Evolutionary conservation across 306 rosid species (phyloP), one percentile per base, ranked within the genome.

Genomic region (Pyrus communis): DNA sequence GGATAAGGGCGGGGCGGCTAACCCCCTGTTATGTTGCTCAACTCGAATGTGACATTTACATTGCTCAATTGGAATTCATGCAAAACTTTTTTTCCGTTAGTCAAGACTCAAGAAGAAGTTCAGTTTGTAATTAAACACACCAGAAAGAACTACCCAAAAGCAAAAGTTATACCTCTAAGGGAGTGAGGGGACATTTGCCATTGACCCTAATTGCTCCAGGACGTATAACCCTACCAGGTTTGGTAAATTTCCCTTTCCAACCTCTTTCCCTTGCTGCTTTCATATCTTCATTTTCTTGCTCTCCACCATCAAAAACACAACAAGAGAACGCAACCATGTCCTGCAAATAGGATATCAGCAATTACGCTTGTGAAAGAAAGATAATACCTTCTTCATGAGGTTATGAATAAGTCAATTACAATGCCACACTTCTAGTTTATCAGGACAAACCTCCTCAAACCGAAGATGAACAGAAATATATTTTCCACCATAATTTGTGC

Each of bases 271-370:
- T 91, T 51, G 99, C 99, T 38, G 92, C 99, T 70, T 75, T 85
- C 97, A 95, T 95, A 84, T 89, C 91, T 75, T 76, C 91, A 78
- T 9, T 80, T 87, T 95, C 98, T 84, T 87, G 90, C 63, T 78
- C 80, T 52, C 99, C 97, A 49, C 97, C 99, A 57, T 95, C 96
- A 49, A 92, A 95, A 75, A 90, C 87, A 82, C 99, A 95, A 82
- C 98, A 95, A 69, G 99, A 95, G 86, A 95, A 95, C 27, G 99
- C 99, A 79, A 95, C 99, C 99, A 95, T 95, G 83, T 95, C 99
- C 99, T 95, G 90, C 73, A 69, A 25, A 81, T 42, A 69, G 70
- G 61, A 82, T 60, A 70, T 69, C 42, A 69, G 25, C 54, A 79
- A 14, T 70, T 73, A 74, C 58, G 57, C 72, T 78, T 76, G 76